Conservation (phyloP, 2,329 filamentous ascomycete species). For the Akanthomyces lecanii region DNA sequence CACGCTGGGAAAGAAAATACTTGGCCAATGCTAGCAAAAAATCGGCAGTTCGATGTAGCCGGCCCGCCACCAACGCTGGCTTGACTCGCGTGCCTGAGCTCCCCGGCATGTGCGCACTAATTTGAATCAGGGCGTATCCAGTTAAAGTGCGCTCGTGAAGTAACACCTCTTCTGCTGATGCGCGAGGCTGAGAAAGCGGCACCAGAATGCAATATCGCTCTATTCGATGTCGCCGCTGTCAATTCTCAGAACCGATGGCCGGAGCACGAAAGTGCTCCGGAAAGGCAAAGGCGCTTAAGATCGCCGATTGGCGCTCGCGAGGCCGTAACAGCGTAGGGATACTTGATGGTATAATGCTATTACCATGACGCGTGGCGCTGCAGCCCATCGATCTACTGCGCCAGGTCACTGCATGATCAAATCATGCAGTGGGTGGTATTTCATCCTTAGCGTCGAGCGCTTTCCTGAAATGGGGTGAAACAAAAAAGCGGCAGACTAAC, state of each 20-base stretch:
- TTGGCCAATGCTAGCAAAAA: neutral
- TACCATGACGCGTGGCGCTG: neutral
- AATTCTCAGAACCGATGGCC: neutral
- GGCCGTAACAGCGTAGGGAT: no score
- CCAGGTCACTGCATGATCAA: neutral
- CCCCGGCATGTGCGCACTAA: neutral
- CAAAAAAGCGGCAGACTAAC: neutral
- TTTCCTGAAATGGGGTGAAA: neutral
- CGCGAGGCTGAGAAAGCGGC: neutral
- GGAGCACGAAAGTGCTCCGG: neutral
- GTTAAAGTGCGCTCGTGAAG: neutral
- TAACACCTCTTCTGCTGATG: neutral
- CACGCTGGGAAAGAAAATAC: neutral
- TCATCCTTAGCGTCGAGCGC: neutral
- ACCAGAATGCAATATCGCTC: neutral
- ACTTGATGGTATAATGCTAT: neutral
- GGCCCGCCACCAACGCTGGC: neutral
- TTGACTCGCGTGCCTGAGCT: neutral
- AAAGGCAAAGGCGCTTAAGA: neutral
- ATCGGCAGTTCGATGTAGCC: slow-evolving; percentile 2
- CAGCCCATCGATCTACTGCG: no score
- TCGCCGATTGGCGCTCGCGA: neutral
- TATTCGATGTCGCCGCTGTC: neutral
- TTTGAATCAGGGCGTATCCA: neutral
- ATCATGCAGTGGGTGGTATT: neutral